Base-by-base conservation (phyloP, 1,284 basidiomycete species). In the Ustilago xerochloae region DNA sequence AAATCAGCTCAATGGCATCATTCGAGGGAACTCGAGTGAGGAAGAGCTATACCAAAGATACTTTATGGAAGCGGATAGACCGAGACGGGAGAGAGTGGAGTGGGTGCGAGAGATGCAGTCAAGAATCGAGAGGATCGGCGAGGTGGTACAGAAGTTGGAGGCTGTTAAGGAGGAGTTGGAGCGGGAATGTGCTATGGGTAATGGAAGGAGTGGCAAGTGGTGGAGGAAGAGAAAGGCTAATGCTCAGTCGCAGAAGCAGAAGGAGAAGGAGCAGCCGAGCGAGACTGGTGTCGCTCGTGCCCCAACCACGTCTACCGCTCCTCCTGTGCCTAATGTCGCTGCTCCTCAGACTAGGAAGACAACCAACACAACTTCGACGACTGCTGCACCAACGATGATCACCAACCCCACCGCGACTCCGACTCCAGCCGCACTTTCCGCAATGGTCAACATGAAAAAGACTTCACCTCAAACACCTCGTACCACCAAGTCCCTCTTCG, bases 21-120 rank as follows among this genome's bases (percentile, higher is more conserved):
- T 68, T 12, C 45, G 54, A 9, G 24, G 4, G 3, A 22, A 50
- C 2, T 30, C 45, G 13, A 29, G 35, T 28, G 65, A 57, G 32
- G 32, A 51, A 5, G 18, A 68, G 53, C 36, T 68, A 13, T 68
- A 62, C 38, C 4, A 46, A 10, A 20, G 45, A 7, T 68, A 68
- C 58, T 59, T 68, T 20, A 6, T 13, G 29, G 45, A 63, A 22
- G 65, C 46, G 18, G 59, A 62, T 30, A 29, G 54, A 24, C 52
- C 57, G 5, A 41, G 65, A 22, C 26, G 59, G 18, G 65, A 51
- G 50, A n/a, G 24, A 3, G 9, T n/a, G 1, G 55, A 58, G 16
- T 43, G 39, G 36, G 6, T 45, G 15, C 32, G 16, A 4, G 28
- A 43, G 36, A n/a, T 63, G 10, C 20, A 47, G 15, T 16, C 12